Base-by-base conservation (phyloP, 2,329 filamentous ascomycete species). In the Paraconiothyrium sp. region DNA sequence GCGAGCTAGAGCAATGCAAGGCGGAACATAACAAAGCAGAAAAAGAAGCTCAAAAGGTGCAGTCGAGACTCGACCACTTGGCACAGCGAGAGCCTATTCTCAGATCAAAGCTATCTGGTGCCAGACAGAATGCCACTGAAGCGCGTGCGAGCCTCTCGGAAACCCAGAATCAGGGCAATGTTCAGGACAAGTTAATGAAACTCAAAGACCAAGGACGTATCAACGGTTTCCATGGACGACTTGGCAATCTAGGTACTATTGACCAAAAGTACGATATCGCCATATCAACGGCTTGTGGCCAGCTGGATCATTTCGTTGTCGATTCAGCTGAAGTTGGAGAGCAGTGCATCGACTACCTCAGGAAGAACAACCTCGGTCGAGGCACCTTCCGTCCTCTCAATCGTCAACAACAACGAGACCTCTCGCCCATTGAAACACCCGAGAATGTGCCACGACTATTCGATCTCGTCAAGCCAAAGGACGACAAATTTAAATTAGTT, bases 301-400 rank as follows among this genome's bases (percentile, higher is more conserved):
- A 91, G 2, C 87, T 99, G 10, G 93, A 99, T 79, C 97, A 98
- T 75, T 94, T 99, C 79, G 94, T 99, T 10, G 97, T 97, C 0
- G 95, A 98, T 72, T 94, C 92, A 0, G 94, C 98, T 14, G 95
- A 98, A 72, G 92, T 93, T 61, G 95, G 94, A 66, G 95, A 99
- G 79, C 94, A 98, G 77, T 99, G 96, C 78, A 98, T 99, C 66
- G 95, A 98, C 75, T 95, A 99, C 74, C 85, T 99, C 13, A 89
- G 95, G 59, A 99, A 98, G 84, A 99, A 97, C 72, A 97, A 97
- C 69, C 89, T 99, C 3, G 95, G 95, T 13, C 89, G 96, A 71
- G 95, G 94, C 62, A 97, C 97, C 81, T 98, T 99, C 78, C 98
- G 99, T 72, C 92, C 95, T 68, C 85, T 99, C 16, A 93, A 99